Percentiles rank a stretch among this genome's conserved stretches.
Conservation (phyloP, 148 eudicot species). For the Fagopyrum esculentum region DNA sequence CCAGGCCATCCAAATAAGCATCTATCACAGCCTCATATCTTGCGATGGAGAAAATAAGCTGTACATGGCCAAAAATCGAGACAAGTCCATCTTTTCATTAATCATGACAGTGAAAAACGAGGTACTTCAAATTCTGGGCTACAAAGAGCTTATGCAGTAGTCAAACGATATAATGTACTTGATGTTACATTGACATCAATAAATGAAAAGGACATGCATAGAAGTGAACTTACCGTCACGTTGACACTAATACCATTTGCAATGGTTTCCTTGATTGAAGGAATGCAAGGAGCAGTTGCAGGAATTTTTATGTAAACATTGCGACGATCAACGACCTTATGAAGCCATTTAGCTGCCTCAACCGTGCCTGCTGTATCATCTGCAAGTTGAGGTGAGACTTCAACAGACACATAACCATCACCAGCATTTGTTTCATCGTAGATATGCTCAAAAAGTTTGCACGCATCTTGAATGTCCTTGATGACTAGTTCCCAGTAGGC, state of each 20-base stretch:
- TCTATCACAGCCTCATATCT: constrained; percentile 97
- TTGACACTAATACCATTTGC: constrained; percentile 88
- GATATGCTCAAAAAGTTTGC: constrained; percentile 80
- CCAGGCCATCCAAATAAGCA: constrained; percentile 96
- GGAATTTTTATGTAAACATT: constrained; percentile 98
- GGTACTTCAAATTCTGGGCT: not conserved
- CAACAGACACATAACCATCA: constrained; percentile 98
- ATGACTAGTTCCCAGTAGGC: constrained; percentile 98
- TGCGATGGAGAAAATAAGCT: constrained; percentile 91
- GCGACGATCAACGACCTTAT: constrained; percentile 58
- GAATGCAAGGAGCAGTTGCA: constrained; percentile 90
- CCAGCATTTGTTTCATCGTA: constrained; percentile 79
- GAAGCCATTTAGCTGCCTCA: constrained; percentile 97
- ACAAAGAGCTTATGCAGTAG: not conserved
- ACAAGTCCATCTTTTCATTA: not conserved
- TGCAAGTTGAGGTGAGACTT: constrained; percentile 95
- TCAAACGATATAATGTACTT: not conserved
- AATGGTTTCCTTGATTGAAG: constrained; percentile 87
- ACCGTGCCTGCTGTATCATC: constrained; percentile 91
- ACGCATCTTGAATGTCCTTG: constrained; percentile 95
- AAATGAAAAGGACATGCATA: not conserved
- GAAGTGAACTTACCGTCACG: constrained; percentile 70
- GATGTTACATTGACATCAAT: not conserved
- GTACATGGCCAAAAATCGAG: not conserved
- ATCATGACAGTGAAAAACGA: not conserved